phyloP scores from a whole-genome alignment of 176 grass and related monocot species.

The Dendrocalamus sinicus region DNA sequence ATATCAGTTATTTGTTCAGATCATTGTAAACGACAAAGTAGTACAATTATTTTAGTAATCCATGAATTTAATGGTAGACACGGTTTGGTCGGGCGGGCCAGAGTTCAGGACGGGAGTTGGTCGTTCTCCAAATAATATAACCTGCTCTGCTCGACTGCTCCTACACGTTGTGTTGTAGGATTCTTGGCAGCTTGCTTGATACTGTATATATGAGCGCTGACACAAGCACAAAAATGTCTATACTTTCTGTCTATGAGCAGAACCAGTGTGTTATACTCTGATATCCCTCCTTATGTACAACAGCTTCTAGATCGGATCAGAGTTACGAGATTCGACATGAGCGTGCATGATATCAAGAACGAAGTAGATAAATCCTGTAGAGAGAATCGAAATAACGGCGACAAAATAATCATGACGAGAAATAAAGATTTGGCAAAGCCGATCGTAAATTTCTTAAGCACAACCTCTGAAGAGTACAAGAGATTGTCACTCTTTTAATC shows the following conservation, averaged over 20 bases:
- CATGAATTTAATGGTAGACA: neutral
- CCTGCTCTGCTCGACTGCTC: neutral
- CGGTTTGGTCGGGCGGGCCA: neutral
- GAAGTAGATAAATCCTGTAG: too few relatives aligned
- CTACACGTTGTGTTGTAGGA: constrained; percentile 24
- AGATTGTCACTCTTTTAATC: too few relatives aligned
- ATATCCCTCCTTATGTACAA: too few relatives aligned
- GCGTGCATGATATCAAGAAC: too few relatives aligned
- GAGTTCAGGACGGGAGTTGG: neutral
- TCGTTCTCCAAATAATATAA: constrained; percentile 8
- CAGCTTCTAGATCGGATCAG: too few relatives aligned
- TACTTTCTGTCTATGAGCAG: neutral
- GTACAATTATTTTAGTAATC: neutral
- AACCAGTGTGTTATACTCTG: neutral
- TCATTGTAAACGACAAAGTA: neutral
- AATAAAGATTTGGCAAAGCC: too few relatives aligned
- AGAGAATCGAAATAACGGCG: too few relatives aligned
- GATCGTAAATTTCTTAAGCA: too few relatives aligned
- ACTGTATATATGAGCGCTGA: neutral
- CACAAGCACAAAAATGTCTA: neutral
- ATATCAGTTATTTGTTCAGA: neutral
- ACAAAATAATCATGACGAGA: too few relatives aligned
- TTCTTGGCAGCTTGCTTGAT: constrained; percentile 15
- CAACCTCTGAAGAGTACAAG: too few relatives aligned
- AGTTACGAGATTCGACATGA: too few relatives aligned